These are phyloP conservation scores for Sporormia fimetaria DNA, from an alignment of 495 filamentous ascomycete genomes.

Conservation along the genomic window DNA sequence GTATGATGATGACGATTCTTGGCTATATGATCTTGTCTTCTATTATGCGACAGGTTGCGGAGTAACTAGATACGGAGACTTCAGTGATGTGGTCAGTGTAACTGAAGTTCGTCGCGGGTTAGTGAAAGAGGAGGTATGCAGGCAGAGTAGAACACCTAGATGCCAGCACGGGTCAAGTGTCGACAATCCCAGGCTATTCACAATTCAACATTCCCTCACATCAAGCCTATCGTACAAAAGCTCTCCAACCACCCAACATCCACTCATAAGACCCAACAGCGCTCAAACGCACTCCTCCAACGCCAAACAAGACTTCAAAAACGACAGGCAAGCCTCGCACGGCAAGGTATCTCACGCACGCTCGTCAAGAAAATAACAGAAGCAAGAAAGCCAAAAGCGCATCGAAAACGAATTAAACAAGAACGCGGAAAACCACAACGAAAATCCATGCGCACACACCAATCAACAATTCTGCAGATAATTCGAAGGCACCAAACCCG, in stretches of 20 bases:
- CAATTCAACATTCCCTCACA: too few relatives aligned
- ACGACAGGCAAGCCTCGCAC: neutral
- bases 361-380: neutral
- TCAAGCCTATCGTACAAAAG: too few relatives aligned
- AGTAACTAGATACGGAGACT: too few relatives aligned
- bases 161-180: too few relatives aligned
- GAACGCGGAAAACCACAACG: neutral
- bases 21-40: too few relatives aligned
- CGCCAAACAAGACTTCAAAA: neutral
- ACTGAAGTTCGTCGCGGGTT: too few relatives aligned
- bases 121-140: too few relatives aligned
- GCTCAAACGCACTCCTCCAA: neutral
- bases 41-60: too few relatives aligned
- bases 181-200: too few relatives aligned
- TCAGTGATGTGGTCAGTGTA: too few relatives aligned
- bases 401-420: neutral
- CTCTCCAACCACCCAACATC: neutral
- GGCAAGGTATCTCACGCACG: neutral
- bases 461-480: conserved; percentile 67
- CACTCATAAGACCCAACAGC: neutral
- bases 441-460: neutral
- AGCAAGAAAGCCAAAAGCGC: neutral
- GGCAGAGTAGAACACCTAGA: too few relatives aligned
- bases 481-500: conserved; percentile 92
- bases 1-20: too few relatives aligned